Percentiles rank a stretch among this genome's conserved stretches.
phyloP scores from a whole-genome alignment of 345 rosid species.

The Brassica cretica region DNA sequence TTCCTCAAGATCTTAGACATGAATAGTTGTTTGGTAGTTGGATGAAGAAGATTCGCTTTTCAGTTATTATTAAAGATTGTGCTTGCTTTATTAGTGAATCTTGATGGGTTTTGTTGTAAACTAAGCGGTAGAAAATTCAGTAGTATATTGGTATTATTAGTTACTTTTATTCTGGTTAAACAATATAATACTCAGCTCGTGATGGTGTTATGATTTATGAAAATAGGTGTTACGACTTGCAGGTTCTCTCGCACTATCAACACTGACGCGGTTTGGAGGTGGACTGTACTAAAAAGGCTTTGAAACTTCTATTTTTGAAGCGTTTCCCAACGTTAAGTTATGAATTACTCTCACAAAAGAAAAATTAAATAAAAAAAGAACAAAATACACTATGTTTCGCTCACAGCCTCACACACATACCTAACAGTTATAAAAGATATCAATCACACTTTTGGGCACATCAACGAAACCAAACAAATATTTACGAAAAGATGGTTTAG shows the following conservation, averaged over 20 bases:
- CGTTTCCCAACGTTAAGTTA: neutral
- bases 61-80: conserved; percentile 14
- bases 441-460: neutral
- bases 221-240: neutral
- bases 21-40: conserved; percentile 22
- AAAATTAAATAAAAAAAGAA: neutral
- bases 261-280: neutral
- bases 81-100: conserved; percentile 16
- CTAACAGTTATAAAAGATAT: neutral
- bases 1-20: conserved; percentile 6
- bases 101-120: neutral
- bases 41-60: conserved; percentile 18
- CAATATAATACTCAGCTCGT: neutral
- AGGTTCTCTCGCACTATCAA: neutral
- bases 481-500: neutral
- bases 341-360: neutral
- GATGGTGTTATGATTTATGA: neutral
- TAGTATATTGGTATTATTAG: neutral
- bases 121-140: neutral
- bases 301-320: neutral
- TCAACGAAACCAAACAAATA: neutral
- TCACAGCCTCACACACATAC: no score
- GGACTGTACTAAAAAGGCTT: neutral
- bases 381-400: neutral
- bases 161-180: neutral